A percentile compares a stretch with the other conserved stretches of the same genome.
These are phyloP conservation scores for Candida morakotiae DNA, from an alignment of 805 yeast species.

Conservation along the genomic window DNA sequence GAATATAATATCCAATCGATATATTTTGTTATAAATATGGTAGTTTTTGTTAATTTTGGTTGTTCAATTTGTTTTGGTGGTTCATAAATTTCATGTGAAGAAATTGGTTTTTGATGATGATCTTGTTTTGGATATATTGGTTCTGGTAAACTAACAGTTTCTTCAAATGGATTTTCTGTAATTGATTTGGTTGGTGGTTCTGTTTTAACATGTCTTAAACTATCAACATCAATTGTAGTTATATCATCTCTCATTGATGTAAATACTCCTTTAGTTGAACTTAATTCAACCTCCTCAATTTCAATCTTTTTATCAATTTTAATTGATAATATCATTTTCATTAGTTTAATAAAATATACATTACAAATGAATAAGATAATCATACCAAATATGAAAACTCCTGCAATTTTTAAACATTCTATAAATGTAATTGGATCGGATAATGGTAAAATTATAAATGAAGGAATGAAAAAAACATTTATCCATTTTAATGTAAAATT, in stretches of 20 bases:
- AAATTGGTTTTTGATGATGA: not conserved
- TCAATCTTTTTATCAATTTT: conserved; percentile 8
- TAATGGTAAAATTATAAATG: conserved; percentile 68
- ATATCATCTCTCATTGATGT: conserved; percentile 30
- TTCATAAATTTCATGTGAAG: not conserved
- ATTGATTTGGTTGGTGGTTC: conserved; percentile 8
- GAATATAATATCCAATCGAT: conserved; percentile 55
- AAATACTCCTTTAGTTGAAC: conserved; percentile 11
- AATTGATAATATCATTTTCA: conserved; percentile 16
- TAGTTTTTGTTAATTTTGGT: conserved; percentile 13
- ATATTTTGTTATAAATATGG: conserved; percentile 36
- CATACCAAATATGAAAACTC: conserved; percentile 67
- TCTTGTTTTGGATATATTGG: conserved; percentile 15
- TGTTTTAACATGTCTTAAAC: conserved; percentile 14
- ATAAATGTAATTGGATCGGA: conserved; percentile 60
- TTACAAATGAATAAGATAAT: conserved; percentile 43
- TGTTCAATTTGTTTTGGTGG: conserved; percentile 4
- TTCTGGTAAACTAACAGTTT: conserved; percentile 7
- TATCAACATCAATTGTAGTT: conserved; percentile 32
- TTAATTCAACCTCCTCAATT: conserved; percentile 15
- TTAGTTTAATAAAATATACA: conserved; percentile 32
- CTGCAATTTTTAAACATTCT: conserved; percentile 72
- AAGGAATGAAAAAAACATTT: conserved; percentile 73
- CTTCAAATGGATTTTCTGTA: conserved; percentile 16
- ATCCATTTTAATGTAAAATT: conserved; percentile 75